Base-by-base conservation (phyloP, 441 rosid genomes). In the Bocquillonia castaneifolia region DNA sequence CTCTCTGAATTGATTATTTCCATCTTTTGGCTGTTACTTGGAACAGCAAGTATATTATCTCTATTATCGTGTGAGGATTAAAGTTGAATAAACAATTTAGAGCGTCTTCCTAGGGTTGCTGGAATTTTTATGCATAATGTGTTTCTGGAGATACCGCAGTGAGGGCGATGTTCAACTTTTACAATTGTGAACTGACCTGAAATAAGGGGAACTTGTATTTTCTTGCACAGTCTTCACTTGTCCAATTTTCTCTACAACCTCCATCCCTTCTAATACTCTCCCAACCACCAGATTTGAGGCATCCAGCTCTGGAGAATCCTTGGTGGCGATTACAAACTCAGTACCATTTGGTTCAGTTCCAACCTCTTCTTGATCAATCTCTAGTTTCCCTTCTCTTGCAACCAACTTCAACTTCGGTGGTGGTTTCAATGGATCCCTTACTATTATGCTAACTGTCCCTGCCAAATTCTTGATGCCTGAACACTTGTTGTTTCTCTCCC, bases 351-450 rank as follows among this genome's bases (percentile, higher is more conserved):
- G 92, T 0, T 84, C 91, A 37, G 59, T 75, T 0, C 85, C 85
- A 0, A 77, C 74, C 42, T 83, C 87, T 74, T 90, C 94, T 68
- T 90, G 75, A 64, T 93, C 81, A 57, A 93, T 80, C 80, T 66
- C 81, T 39, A 90, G 80, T 79, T 83, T 93, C 66, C 94, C 98
- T 1, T 86, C 44, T 59, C 81, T 76, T 5, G 96, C 96, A 39
- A 90, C 88, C 64, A 89, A 52, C 85, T 90, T 93, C 72, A 82
- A n/a, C 78, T 87, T 93, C 1, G 96, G 94, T 10, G 91, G 88
- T 15, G 94, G 92, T 65, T 82, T 86, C 0, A 18, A 76, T 18
- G 93, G 98, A 73, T 93, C 91, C 76, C 93, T 85, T 55, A 89
- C 94, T 1, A 93, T 77, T 13, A 93, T 78, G 54, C 97, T 85